Evolutionary conservation across 805 yeast genomes (phyloP).

Genomic region (Torulaspora delbrueckii): DNA sequence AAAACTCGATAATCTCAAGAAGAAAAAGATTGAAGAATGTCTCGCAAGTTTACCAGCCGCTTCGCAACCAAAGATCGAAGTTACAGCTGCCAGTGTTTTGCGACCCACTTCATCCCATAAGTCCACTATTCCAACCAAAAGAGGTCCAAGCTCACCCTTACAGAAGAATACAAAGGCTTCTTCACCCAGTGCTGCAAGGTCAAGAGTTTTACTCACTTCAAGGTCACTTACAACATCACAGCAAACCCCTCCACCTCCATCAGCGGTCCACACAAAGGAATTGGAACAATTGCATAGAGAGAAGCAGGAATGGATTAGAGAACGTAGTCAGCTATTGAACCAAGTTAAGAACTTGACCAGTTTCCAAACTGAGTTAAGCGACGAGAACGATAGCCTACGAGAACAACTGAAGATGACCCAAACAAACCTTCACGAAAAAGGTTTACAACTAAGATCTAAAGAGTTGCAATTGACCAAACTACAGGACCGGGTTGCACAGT

Average conservation of each 20-base stretch:
- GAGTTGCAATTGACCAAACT: constrained; percentile 21
- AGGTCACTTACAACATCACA: constrained; percentile 20
- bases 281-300: constrained; percentile 47
- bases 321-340: constrained; percentile 32
- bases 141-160: constrained; percentile 68
- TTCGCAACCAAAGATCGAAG: neutral
- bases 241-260: constrained; percentile 7
- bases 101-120: constrained; percentile 9
- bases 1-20: constrained; percentile 71
- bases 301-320: constrained; percentile 38
- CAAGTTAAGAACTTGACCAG: constrained; percentile 31
- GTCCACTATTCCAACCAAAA: constrained; percentile 54
- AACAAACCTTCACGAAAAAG: constrained; percentile 20
- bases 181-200: constrained; percentile 14
- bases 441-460: constrained; percentile 21
- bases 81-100: neutral
- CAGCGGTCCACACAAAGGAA: constrained; percentile 1
- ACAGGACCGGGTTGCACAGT: constrained; percentile 19
- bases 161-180: constrained; percentile 35
- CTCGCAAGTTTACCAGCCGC: constrained; percentile 4
- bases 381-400: constrained; percentile 38
- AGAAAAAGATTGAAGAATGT: constrained; percentile 57
- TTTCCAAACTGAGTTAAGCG: constrained; percentile 44
- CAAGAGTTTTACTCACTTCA: constrained; percentile 23
- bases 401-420: constrained; percentile 27